These are phyloP conservation scores for Lactarius trivialis DNA, from an alignment of 768 basidiomycete species.

Conservation along the genomic window DNA sequence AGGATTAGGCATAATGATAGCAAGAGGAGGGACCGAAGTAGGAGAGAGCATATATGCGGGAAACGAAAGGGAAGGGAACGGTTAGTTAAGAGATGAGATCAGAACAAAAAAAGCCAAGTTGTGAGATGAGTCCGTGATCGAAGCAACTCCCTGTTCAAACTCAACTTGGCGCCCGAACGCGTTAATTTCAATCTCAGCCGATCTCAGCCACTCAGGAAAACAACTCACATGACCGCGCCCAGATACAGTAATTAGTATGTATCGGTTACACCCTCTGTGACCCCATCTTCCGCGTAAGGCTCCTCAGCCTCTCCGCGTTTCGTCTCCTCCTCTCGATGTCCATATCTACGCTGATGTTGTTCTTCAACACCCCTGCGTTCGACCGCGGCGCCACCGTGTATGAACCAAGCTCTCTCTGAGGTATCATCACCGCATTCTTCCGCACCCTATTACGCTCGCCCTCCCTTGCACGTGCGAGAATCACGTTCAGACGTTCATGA, in stretches of 20 bases:
- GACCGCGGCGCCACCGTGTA: slow-evolving; percentile 73
- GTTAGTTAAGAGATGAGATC: slow-evolving; percentile 17
- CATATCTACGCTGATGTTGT: slow-evolving; percentile 57
- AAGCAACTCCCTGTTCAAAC: slow-evolving; percentile 10
- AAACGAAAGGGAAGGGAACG: slow-evolving; percentile 24
- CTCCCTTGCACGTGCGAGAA: slow-evolving; percentile 60
- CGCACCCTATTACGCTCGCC: slow-evolving; percentile 61
- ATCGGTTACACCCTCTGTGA: slow-evolving; percentile 9
- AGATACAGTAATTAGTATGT: too few species aligned
- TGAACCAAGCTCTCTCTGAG: slow-evolving; percentile 63
- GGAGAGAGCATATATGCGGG: slow-evolving; percentile 32
- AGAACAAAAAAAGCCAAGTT: slow-evolving; percentile 8
- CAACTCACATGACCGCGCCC: slow-evolving; percentile 3
- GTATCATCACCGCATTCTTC: slow-evolving; percentile 80
- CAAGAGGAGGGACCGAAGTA: slow-evolving; percentile 45
- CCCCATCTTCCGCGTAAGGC: slow-evolving; percentile 45
- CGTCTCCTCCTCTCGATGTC: slow-evolving; percentile 69
- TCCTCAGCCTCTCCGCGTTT: slow-evolving; percentile 67
- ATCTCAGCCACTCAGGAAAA: slow-evolving; percentile 1
- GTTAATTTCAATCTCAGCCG: slow-evolving; percentile 12
- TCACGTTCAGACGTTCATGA: slow-evolving; percentile 58
- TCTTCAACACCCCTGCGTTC: slow-evolving; percentile 46
- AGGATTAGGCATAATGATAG: slow-evolving; percentile 59
- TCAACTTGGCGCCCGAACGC: slow-evolving; percentile 19
- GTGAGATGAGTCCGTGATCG: background rate